Conservation (phyloP, 2,329 filamentous ascomycete genomes). For the Trichoderma harzianum region DNA sequence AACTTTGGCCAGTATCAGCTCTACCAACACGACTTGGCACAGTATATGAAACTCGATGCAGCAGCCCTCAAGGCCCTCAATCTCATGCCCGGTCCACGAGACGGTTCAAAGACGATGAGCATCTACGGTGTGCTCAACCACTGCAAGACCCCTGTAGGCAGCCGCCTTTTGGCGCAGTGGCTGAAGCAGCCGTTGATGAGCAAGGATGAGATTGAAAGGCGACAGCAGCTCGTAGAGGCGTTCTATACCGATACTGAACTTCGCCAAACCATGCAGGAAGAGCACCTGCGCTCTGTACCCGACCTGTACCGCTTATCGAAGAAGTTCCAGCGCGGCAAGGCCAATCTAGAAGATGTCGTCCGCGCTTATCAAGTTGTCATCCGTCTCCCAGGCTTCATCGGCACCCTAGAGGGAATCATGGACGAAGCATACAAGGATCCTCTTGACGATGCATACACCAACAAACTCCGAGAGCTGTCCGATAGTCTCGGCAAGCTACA, state of each 20-base stretch:
- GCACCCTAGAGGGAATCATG: slow-evolving; percentile 87
- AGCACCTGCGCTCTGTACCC: slow-evolving; percentile 87
- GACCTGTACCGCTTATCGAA: slow-evolving; percentile 93
- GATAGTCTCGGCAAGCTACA: slow-evolving; percentile 80
- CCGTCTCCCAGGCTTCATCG: slow-evolving; percentile 83
- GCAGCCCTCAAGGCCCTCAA: slow-evolving; percentile 92
- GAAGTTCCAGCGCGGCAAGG: slow-evolving; percentile 87
- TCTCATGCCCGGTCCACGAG: slow-evolving; percentile 90
- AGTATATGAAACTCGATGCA: slow-evolving; percentile 98
- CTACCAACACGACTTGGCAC: slow-evolving; percentile 93
- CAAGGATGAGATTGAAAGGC: slow-evolving; percentile 79
- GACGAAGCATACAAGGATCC: slow-evolving; percentile 89
- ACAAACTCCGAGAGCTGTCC: slow-evolving; percentile 72
- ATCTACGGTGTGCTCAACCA: slow-evolving; percentile 91
- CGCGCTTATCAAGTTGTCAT: slow-evolving; percentile 93
- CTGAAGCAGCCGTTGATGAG: slow-evolving; percentile 96
- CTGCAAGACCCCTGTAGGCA: slow-evolving; percentile 94
- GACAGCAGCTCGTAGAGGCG: slow-evolving; percentile 91
- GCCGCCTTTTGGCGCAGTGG: slow-evolving; percentile 88
- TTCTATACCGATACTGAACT: slow-evolving; percentile 92
- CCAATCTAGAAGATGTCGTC: slow-evolving; percentile 92
- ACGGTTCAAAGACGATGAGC: slow-evolving; percentile 97
- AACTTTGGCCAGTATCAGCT: slow-evolving; percentile 98
- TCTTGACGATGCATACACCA: slow-evolving; percentile 81
- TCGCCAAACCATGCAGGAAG: slow-evolving; percentile 93